Evolutionary conservation across 805 yeast genomes (phyloP), one percentile per base, ranked within the genome.

Genomic region (Kodamaea kaohsiungensis): DNA sequence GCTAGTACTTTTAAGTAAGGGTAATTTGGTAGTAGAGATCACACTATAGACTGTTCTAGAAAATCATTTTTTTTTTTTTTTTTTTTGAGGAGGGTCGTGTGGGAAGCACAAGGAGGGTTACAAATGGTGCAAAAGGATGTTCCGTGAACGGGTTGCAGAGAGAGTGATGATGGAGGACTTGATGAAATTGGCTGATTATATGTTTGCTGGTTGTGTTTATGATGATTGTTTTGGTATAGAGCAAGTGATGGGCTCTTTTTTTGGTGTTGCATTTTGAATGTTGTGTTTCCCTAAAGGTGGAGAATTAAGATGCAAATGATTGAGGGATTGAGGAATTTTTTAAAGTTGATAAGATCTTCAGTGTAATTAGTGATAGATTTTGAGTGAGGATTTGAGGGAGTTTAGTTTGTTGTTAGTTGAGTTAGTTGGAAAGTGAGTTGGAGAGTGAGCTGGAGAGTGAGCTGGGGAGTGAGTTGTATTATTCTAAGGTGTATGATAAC

Each of bases 61-160:
- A 38, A 38, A 38, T 10, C 7, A 37, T 22, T 22, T 12, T 7
- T n/a, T 38, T 30, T 12, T 9, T n/a, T 12, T 7, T n/a, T 38
- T 38, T 38, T 38, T 38, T 38, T 38, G 42, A 38, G 42, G 42
- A 38, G 42, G 42, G 42, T 38, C 42, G 42, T 38, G 42, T 13
- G 42, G 42, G 19, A 15, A n/a, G 42, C 42, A 30, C 42, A 38
- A 38, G 42, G 42, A 38, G 42, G 25, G 25, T n/a, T 3, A 13
- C 42, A 38, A 38, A 12, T 30, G 13, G 35, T 30, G 35, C 35
- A 30, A 30, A 30, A 12, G 35, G 13, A 8, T 30, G 35, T 8
- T 8, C 35, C 35, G 35, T 30, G 35, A 30, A 30, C 35, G 35
- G 35, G 35, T 30, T 30, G 35, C 35, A 30, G 35, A 30, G 35